Evolutionary conservation across 2,329 filamentous ascomycete species (phyloP).

Genomic region (Diaporthe eres): DNA sequence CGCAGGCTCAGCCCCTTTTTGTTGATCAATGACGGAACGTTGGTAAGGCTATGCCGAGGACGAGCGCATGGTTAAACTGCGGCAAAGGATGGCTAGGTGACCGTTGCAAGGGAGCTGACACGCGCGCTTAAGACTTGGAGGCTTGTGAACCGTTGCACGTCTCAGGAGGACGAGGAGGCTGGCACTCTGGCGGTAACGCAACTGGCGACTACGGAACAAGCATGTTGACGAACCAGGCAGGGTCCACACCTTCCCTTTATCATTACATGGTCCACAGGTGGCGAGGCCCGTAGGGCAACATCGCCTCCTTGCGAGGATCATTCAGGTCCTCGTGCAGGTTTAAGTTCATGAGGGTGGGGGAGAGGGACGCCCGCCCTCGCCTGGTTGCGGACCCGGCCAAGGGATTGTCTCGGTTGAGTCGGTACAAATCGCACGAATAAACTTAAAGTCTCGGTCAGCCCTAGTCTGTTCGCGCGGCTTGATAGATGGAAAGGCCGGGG

Average conservation of each 20-base stretch:
- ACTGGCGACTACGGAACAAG: not conserved
- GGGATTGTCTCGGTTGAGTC: constrained; percentile 2
- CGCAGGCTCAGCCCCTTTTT: constrained; percentile 12
- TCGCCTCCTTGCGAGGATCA: not conserved
- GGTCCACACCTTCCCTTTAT: constrained; percentile 5
- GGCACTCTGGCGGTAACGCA: not conserved
- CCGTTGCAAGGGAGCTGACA: constrained; percentile 20
- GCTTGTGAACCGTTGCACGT: constrained; percentile 18
- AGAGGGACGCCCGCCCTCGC: not conserved
- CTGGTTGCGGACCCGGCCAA: not conserved
- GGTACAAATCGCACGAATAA: constrained; percentile 7
- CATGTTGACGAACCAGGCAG: not conserved
- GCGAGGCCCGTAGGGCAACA: not conserved
- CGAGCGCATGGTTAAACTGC: not conserved
- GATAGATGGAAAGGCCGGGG: not conserved
- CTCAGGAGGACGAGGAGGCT: not conserved
- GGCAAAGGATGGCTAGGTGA: not conserved
- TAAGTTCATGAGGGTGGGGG: not conserved
- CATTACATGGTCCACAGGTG: not conserved
- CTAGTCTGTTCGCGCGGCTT: constrained; percentile 18
- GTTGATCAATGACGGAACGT: constrained; percentile 1
- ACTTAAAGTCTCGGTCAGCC: constrained; percentile 8
- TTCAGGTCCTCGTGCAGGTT: not conserved
- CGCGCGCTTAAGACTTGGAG: constrained; percentile 8
- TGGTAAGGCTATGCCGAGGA: not conserved